These are phyloP conservation scores for Vigna angularis DNA, from an alignment of 306 rosid genomes.

Conservation along the genomic window DNA sequence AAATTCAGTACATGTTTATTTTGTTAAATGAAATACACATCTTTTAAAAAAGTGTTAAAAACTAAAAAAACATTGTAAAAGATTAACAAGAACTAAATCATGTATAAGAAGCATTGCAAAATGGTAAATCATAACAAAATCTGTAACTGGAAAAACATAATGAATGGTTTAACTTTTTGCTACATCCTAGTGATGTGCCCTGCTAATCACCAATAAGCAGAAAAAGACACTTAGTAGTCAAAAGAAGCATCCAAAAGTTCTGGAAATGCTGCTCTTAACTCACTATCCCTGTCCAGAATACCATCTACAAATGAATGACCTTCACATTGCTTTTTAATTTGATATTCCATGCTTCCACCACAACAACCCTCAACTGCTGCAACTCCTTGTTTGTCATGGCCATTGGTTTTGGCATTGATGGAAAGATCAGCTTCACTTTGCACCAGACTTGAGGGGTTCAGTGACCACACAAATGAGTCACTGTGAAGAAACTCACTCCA, in stretches of 20 bases:
- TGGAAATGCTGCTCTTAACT: constrained; percentile 77
- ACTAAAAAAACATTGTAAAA: background rate
- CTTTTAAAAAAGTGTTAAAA: no score
- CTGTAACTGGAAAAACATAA: background rate
- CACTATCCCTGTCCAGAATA: constrained; percentile 77
- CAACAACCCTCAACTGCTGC: constrained; percentile 35
- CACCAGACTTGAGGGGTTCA: constrained; percentile 31
- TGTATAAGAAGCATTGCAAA: background rate
- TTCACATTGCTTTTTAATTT: constrained; percentile 44
- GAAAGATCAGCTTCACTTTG: constrained; percentile 42
- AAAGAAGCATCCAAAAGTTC: constrained; percentile 70
- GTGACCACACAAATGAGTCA: constrained; percentile 54
- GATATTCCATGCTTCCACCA: constrained; percentile 47
- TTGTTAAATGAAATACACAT: no score
- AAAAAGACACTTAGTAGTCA: constrained; percentile 51
- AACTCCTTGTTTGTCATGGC: constrained; percentile 25
- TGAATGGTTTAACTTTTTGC: background rate
- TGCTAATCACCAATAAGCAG: background rate
- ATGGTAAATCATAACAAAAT: constrained; percentile 16
- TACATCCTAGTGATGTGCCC: constrained; percentile 10
- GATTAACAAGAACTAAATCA: background rate
- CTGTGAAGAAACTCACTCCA: constrained; percentile 68
- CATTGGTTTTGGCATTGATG: constrained; percentile 34
- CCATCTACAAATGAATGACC: constrained; percentile 72
- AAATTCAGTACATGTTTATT: background rate